Evolutionary conservation across 768 basidiomycete species (phyloP), one percentile per base, ranked within the genome.

Genomic region (Artomyces pyxidatus): DNA sequence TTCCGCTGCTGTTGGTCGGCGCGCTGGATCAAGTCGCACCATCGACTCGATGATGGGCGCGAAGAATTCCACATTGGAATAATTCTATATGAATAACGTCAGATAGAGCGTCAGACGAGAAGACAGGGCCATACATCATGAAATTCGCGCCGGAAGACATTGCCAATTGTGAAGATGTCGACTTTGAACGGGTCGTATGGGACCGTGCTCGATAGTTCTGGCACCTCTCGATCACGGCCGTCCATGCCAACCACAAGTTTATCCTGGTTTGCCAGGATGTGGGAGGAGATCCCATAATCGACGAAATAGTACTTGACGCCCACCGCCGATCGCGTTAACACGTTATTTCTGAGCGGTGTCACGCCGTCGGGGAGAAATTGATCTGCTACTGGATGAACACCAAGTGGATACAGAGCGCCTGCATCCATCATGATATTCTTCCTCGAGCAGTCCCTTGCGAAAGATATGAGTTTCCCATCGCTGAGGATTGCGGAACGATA

Each of bases 171-270:
- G 19, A 53, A 56, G 30, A 56, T 45, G 6, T 56, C 55, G 11
- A 53, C 55, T 26, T 53, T 53, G 52, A 56, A 56, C 6, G 55
- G 55, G 23, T 56, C 55, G n/a, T 56, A 53, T 6, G 48, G 48
- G 2, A 50, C 42, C 1, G 16, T 19, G 4, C 42, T 16, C 1
- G 48, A 56, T 14, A 56, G 37, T 16, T 55, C 54, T 1, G 54
- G 54, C 3, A 55, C 52, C 5, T 55, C 51, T 17, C 29, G 48
- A 12, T 55, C 51, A 3, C 54, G 44, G 3, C 51, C 50, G 0
- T 19, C 35, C 1, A 6, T 4, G 6, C 51, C 54, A 5, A 47
- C 8, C 2, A 50, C 51, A 17, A 47, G 19, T 7, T 21, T n/a
- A 5, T 10, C 10, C 10, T 25, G 26, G 0, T 26, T 41, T 0